Conservation (phyloP, 345 rosid genomes). For the Eutrema japonicum region DNA sequence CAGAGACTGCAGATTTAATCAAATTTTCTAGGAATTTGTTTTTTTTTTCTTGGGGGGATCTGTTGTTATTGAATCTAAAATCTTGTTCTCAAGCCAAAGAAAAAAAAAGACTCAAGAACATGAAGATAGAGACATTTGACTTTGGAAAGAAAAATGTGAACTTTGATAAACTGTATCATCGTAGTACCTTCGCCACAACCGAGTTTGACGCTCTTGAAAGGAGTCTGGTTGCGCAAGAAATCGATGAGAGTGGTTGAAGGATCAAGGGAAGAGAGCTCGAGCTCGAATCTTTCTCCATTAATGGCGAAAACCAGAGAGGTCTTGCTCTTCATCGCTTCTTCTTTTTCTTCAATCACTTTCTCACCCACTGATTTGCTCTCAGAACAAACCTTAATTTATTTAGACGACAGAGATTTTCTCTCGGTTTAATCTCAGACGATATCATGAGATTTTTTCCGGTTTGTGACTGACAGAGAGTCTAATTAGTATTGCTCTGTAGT, state of each 20-base stretch:
- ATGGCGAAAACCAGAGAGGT: conserved; percentile 67
- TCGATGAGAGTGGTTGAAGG: conserved; percentile 85
- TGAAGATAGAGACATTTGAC: neutral
- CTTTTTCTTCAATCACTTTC: conserved; percentile 22
- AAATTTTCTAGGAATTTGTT: neutral
- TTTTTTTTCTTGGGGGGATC: too few relatives aligned
- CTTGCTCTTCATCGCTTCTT: conserved; percentile 31
- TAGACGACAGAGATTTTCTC: neutral
- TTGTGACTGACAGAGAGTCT: neutral
- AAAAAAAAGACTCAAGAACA: neutral
- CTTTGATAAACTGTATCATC: neutral
- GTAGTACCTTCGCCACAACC: conserved; percentile 86
- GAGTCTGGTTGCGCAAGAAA: conserved; percentile 72
- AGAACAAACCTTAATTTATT: neutral
- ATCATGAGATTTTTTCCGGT: neutral
- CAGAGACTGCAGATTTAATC: neutral
- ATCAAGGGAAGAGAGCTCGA: conserved; percentile 52
- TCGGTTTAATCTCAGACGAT: neutral
- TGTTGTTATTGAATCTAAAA: neutral
- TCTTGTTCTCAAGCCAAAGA: neutral
- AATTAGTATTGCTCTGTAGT: neutral
- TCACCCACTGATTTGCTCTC: neutral
- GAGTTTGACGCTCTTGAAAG: conserved; percentile 86
- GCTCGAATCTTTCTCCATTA: conserved; percentile 75
- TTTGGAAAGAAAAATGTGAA: neutral